Conservation (phyloP, 129 eudicot genomes). For the Artemisia argyi region DNA sequence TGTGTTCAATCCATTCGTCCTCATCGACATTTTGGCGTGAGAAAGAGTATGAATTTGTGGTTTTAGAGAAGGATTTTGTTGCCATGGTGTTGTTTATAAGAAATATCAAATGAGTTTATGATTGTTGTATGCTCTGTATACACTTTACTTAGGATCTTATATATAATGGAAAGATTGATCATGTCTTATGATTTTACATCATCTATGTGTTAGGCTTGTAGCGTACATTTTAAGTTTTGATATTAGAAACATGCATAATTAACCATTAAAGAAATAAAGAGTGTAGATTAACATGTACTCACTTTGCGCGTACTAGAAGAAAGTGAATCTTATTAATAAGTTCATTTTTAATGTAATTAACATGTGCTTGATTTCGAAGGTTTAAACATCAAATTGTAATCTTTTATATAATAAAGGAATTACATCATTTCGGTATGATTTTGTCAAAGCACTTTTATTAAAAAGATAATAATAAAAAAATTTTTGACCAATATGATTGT, state of each 20-base stretch:
- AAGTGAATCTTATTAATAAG: neutral
- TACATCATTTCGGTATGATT: no score
- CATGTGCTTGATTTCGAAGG: neutral
- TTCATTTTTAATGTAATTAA: neutral
- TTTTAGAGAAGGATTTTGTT: slow-evolving; percentile 6
- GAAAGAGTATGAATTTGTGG: slow-evolving; percentile 20
- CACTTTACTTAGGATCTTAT: neutral
- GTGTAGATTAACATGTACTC: neutral
- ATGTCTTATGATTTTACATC: neutral
- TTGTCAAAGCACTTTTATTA: no score
- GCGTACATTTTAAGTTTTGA: neutral
- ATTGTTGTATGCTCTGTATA: neutral
- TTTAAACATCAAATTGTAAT: no score
- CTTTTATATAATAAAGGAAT: no score
- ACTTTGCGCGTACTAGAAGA: neutral
- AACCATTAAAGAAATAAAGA: neutral
- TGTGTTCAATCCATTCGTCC: slow-evolving; percentile 32
- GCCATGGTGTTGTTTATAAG: slow-evolving; percentile 5
- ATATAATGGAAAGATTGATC: neutral
- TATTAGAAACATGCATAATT: neutral
- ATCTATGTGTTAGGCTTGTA: neutral
- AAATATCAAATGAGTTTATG: neutral
- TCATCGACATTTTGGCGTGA: neutral
- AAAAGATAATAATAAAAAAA: no score
- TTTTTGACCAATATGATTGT: no score